Evolutionary conservation across 768 basidiomycete genomes (phyloP), one percentile per base, ranked within the genome.

Genomic region (Phallus indusiatus): DNA sequence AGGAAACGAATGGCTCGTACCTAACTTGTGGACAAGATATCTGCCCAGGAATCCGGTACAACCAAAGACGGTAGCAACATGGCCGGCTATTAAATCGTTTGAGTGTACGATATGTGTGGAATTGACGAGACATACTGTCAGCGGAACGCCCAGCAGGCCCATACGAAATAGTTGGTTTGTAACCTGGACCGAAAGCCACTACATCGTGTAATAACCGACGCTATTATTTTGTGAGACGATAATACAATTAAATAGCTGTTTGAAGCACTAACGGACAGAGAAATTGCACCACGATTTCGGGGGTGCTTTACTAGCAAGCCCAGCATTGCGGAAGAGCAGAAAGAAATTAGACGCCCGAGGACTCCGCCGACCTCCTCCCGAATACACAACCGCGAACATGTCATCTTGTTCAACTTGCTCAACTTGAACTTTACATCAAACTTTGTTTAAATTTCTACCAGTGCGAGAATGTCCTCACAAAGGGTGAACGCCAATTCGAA

Each of bases 41-140:
- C 94, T 78, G 49, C 95, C 96, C 60, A 99, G 75, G 71, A 97
- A 98, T 5, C 94, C 91, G 3, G 94, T 96, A 69, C 86, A 89
- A 21, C 96, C 96, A 78, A 99, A 98, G 53, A 98, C 94, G 16
- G 96, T 99, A 47, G 88, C 95, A 37, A 86, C 82, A 73, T 94
- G 94, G 2, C 95, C 96, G 47, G 87, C 57, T 59, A 21, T 1
- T 50, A 21, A 16, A 54, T 18, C 4, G n/a, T 42, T n/a, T 14
- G 12, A 6, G 14, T 51, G 7, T 59, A 16, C 9, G 49, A 35
- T 50, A 33, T n/a, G 24, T 14, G 18, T 6, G 11, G 12, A 11
- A 24, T 51, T 11, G 24, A 34, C n/a, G 18, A 16, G 28, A 3
- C 57, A 20, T 51, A 59, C 57, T 85, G 60, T 87, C 85, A 3